Percentiles rank a stretch among this genome's conserved stretches.
Conservation (phyloP, 1,284 basidiomycete genomes). For the Mycena sp. region DNA sequence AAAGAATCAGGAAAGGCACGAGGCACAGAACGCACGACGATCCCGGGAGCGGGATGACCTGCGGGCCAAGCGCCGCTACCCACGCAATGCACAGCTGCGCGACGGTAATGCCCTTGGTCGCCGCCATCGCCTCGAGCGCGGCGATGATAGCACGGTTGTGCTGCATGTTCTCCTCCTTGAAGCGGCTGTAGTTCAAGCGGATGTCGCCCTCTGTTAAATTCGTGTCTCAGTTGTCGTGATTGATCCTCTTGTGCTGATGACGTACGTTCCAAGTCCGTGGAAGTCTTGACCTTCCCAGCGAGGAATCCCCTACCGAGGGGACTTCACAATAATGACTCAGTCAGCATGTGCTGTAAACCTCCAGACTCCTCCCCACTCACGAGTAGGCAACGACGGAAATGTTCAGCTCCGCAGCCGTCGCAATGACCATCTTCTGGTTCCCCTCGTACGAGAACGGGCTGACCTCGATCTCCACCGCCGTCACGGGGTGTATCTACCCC, state of each 20-base stretch:
- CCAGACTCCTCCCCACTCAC: conserved; percentile 12
- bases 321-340: not conserved
- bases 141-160: conserved; percentile 68
- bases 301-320: conserved; percentile 70
- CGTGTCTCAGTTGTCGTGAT: conserved; percentile 6
- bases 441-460: conserved; percentile 32
- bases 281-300: conserved; percentile 57
- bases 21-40: conserved; percentile 50
- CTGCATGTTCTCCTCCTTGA: conserved; percentile 51
- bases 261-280: conserved; percentile 51
- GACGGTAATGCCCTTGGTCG: conserved; percentile 57
- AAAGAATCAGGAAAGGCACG: not conserved
- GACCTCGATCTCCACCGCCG: conserved; percentile 29
- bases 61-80: conserved; percentile 57
- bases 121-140: conserved; percentile 53
- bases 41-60: conserved; percentile 65
- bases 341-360: not conserved
- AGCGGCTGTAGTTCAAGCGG: conserved; percentile 36
- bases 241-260: not conserved
- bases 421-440: conserved; percentile 28
- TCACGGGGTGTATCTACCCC: conserved; percentile 24
- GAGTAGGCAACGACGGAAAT: conserved; percentile 32
- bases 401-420: conserved; percentile 30
- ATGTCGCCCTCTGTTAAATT: conserved; percentile 36
- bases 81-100: conserved; percentile 73